phyloP scores from a whole-genome alignment of 2,329 filamentous ascomycete species.

The Trichocomaceae sp. region DNA sequence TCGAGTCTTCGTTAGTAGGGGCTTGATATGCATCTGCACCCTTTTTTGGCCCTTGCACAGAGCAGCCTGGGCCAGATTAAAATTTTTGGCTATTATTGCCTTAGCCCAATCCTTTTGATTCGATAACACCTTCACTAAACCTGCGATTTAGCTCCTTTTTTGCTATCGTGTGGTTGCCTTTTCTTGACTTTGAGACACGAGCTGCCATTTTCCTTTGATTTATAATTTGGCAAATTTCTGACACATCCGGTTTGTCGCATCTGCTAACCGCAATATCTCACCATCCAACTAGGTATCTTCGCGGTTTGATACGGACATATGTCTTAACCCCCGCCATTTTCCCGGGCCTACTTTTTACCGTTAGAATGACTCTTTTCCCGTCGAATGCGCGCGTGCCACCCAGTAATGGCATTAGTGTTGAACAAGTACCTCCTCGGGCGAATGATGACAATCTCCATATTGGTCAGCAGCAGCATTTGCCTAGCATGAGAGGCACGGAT shows the following conservation, averaged over 20 bases:
- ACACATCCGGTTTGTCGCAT: neutral
- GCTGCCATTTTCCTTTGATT: neutral
- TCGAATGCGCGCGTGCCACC: constrained; percentile 58
- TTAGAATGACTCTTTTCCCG: constrained; percentile 77
- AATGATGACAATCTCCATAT: constrained; percentile 16
- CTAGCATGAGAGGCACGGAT: constrained; percentile 1
- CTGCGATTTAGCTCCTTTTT: neutral
- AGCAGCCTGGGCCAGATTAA: neutral
- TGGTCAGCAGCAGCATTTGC: constrained; percentile 10
- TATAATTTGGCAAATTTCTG: neutral
- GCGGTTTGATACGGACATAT: constrained; percentile 49
- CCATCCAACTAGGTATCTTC: constrained; percentile 34
- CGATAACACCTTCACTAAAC: neutral
- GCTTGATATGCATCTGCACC: constrained; percentile 3
- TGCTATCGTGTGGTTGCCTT: constrained; percentile 1
- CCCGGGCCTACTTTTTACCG: constrained; percentile 52
- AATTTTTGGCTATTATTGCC: neutral
- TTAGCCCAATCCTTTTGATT: neutral
- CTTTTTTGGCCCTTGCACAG: constrained; percentile 1
- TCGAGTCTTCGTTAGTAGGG: neutral
- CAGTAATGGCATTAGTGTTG: constrained; percentile 27
- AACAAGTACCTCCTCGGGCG: constrained; percentile 10
- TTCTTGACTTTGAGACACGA: neutral
- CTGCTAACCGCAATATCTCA: neutral
- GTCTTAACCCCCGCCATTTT: constrained; percentile 59